Percentiles rank a stretch among this genome's conserved stretches.
Conservation (phyloP, 768 basidiomycete genomes). For the Floccularia luteovirens region DNA sequence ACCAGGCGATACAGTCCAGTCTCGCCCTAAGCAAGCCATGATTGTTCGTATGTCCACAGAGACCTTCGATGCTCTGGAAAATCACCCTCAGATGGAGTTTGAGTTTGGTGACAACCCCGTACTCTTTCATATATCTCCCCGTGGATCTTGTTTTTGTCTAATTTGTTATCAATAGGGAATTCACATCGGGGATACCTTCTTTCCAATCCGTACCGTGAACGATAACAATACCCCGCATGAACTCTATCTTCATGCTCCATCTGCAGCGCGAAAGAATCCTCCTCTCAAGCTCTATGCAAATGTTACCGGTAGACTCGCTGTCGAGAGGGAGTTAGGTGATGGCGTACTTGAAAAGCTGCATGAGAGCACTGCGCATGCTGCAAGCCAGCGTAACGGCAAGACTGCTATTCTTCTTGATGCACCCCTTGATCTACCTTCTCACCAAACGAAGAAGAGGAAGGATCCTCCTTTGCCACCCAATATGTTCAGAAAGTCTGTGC, state of each 20-base stretch:
- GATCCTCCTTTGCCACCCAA: conserved; percentile 15
- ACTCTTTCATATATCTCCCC: conserved; percentile 14
- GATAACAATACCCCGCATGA: conserved; percentile 63
- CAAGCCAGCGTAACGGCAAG: conserved; percentile 31
- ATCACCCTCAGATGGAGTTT: conserved; percentile 42
- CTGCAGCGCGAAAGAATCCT: conserved; percentile 47
- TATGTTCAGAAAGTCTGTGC: conserved; percentile 32
- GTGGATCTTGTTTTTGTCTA: conserved; percentile 1
- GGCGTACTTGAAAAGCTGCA: conserved; percentile 35
- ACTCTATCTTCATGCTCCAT: conserved; percentile 60
- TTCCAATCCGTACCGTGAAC: conserved; percentile 43
- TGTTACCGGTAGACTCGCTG: conserved; percentile 64
- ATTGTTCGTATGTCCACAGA: conserved; percentile 69
- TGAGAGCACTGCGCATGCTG: conserved; percentile 37
- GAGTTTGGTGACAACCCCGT: conserved; percentile 59
- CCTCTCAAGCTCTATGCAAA: conserved; percentile 71
- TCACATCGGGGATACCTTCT: conserved; percentile 57
- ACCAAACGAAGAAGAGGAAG: conserved; percentile 32
- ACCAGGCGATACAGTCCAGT: conserved; percentile 46
- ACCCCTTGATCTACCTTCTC: conserved; percentile 28
- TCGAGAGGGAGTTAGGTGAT: conserved; percentile 53
- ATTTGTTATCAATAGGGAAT: conserved; percentile 41
- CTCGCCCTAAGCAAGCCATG: conserved; percentile 68
- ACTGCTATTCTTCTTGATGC: conserved; percentile 43
- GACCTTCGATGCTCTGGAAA: conserved; percentile 60